Conservation (phyloP, 805 yeast genomes). For the Candida qinlingensis region DNA sequence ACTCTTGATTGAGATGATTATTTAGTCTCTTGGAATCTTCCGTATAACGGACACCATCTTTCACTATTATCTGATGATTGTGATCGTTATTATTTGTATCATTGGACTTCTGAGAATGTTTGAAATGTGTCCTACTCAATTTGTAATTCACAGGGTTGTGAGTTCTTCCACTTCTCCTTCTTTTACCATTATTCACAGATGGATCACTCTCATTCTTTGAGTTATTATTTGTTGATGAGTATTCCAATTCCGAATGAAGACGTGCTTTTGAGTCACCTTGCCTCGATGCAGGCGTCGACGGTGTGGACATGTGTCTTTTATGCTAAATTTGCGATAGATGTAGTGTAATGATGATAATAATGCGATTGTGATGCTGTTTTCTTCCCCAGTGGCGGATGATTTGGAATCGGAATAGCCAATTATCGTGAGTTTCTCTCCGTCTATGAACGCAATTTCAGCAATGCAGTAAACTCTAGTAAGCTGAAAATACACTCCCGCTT, state of each 20-base stretch:
- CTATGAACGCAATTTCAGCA: too few species aligned
- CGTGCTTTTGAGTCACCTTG: slow-evolving; percentile 5
- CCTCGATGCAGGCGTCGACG: slow-evolving; percentile 2
- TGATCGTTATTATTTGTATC: not conserved
- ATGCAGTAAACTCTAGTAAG: not conserved
- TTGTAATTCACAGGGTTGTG: slow-evolving; percentile 9
- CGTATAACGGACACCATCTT: not conserved
- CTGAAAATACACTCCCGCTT: not conserved
- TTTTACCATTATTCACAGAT: not conserved
- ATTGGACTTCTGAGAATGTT: not conserved
- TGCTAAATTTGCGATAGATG: too few species aligned
- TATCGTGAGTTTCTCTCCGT: too few species aligned
- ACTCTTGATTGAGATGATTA: not conserved
- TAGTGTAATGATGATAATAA: not conserved
- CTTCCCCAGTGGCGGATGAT: not conserved
- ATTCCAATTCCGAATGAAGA: slow-evolving; percentile 1
- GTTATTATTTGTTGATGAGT: not conserved
- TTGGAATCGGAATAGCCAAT: not conserved
- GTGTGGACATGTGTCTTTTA: not conserved
- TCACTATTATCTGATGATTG: slow-evolving; percentile 2
- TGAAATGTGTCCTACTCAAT: not conserved
- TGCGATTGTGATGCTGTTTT: not conserved
- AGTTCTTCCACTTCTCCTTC: slow-evolving; percentile 11
- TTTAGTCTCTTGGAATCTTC: slow-evolving; percentile 5
- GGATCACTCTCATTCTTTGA: not conserved